These are phyloP conservation scores for Trichoderma pleuroti DNA, from an alignment of 2,329 filamentous ascomycete species.

Conservation along the genomic window DNA sequence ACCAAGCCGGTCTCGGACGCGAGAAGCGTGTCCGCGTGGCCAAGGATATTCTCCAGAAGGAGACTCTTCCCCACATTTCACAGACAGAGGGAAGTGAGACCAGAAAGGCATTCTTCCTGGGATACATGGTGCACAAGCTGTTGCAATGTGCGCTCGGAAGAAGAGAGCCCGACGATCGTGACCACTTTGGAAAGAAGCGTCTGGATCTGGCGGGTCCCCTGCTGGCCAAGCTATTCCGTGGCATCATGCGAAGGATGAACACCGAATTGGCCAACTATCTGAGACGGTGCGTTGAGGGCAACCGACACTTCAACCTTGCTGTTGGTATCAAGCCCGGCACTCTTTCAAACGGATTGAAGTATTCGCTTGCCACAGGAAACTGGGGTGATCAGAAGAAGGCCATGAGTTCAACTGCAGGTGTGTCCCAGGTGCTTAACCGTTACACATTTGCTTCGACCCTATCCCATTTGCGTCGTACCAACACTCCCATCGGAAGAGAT, in stretches of 20 bases:
- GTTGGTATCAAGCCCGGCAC: slow-evolving; percentile 89
- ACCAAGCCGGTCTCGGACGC: slow-evolving; percentile 60
- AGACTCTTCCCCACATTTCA: slow-evolving; percentile 93
- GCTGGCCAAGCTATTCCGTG: slow-evolving; percentile 92
- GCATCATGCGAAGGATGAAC: slow-evolving; percentile 85
- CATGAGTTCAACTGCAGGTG: slow-evolving; percentile 88
- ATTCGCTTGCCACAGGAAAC: slow-evolving; percentile 95
- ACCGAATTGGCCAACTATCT: slow-evolving; percentile 89
- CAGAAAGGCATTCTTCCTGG: slow-evolving; percentile 93
- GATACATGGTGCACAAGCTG: slow-evolving; percentile 97
- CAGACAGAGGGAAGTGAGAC: slow-evolving; percentile 94
- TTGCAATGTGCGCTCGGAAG: slow-evolving; percentile 90
- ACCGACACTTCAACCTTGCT: slow-evolving; percentile 83
- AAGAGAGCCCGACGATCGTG: slow-evolving; percentile 91
- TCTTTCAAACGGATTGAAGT: slow-evolving; percentile 90
- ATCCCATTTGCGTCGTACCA: slow-evolving; percentile 94
- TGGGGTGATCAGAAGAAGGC: slow-evolving; percentile 99
- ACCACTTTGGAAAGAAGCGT: slow-evolving; percentile 98
- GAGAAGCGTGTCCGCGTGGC: slow-evolving; percentile 91
- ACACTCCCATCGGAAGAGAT: slow-evolving; percentile 95
- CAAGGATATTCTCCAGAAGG: slow-evolving; percentile 92
- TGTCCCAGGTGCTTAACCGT: slow-evolving; percentile 95
- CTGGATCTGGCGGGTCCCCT: slow-evolving; percentile 91
- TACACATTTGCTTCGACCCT: slow-evolving; percentile 97
- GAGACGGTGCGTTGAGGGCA: slow-evolving; percentile 85